Conservation (phyloP, 2,329 filamentous ascomycete genomes). For the Pseudogymnoascus verrucosus region DNA sequence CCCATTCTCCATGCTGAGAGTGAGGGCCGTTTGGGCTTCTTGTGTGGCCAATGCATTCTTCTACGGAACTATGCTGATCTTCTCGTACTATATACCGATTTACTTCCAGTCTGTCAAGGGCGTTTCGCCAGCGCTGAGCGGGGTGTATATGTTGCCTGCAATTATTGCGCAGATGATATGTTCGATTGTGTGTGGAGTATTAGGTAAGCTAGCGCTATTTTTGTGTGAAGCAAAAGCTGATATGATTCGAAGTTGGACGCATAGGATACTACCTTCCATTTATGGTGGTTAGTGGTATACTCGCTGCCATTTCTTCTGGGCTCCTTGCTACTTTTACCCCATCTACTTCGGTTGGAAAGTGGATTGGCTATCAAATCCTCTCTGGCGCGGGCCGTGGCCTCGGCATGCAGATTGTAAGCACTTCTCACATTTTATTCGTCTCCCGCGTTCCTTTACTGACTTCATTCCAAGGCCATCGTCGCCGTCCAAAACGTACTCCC, state of each 20-base stretch:
- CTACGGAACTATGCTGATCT: conserved; percentile 13
- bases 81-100: conserved; percentile 23
- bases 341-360: conserved; percentile 14
- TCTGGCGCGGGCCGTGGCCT: conserved; percentile 19
- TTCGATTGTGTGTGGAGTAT: conserved; percentile 15
- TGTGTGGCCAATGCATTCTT: conserved; percentile 9
- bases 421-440: not conserved
- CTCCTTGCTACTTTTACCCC: conserved; percentile 27
- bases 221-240: conserved; percentile 9
- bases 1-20: conserved; percentile 18
- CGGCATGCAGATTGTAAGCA: conserved; percentile 20
- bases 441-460: conserved; percentile 14
- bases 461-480: conserved; percentile 20
- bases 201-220: conserved; percentile 20
- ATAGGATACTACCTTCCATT: conserved; percentile 30
- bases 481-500: conserved; percentile 28
- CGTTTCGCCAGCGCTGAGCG: conserved; percentile 18
- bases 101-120: conserved; percentile 28
- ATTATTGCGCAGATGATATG: conserved; percentile 15
- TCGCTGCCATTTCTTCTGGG: conserved; percentile 27
- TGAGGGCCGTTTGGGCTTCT: conserved; percentile 17
- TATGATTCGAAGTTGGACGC: conserved; percentile 19
- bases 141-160: conserved; percentile 21
- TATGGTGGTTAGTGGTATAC: conserved; percentile 22
- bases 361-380: conserved; percentile 25